A percentile compares a stretch with the other conserved stretches of the same genome.
Evolutionary conservation across 1,284 basidiomycete species (phyloP).

Genomic region (Ceratobasidium sp.): DNA sequence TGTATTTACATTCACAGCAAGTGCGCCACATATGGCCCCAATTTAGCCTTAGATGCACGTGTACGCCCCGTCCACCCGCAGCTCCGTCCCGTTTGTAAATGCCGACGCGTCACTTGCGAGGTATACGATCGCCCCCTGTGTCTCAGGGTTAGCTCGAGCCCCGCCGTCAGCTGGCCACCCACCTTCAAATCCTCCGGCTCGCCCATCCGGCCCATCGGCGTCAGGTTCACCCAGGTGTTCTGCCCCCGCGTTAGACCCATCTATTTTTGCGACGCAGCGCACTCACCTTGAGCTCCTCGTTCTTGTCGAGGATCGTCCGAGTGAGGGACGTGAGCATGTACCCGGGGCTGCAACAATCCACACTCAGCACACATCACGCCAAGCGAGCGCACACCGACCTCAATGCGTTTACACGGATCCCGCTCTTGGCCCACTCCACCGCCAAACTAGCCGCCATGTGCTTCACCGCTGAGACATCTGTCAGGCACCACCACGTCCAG

Average conservation of each 20-base stretch:
- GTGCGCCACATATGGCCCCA: too few species aligned
- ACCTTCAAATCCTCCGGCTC: slow-evolving; percentile 79
- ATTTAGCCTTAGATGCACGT: slow-evolving; percentile 63
- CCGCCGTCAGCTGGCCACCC: slow-evolving; percentile 50
- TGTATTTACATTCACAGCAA: slow-evolving; percentile 5
- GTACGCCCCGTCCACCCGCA: slow-evolving; percentile 83
- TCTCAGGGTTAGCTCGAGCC: slow-evolving; percentile 39
- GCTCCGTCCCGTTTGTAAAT: slow-evolving; percentile 86
- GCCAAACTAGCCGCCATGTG: slow-evolving; percentile 89
- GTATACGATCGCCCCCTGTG: slow-evolving; percentile 83
- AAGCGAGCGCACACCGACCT: slow-evolving; percentile 59
- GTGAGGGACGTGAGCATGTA: slow-evolving; percentile 93
- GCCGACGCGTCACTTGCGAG: slow-evolving; percentile 85
- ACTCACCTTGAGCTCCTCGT: slow-evolving; percentile 74
- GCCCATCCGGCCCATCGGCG: slow-evolving; percentile 65
- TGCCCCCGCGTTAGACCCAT: slow-evolving; percentile 13
- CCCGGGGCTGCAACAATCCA: slow-evolving; percentile 67
- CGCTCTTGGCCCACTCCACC: slow-evolving; percentile 89
- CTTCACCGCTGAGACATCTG: slow-evolving; percentile 69
- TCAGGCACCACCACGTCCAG: slow-evolving; percentile 23
- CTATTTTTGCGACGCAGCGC: slow-evolving; percentile 45
- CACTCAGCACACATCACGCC: background rate
- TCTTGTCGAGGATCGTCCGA: slow-evolving; percentile 75
- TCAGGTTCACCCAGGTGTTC: slow-evolving; percentile 73
- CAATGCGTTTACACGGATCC: slow-evolving; percentile 82